Conservation (phyloP, 1,284 basidiomycete genomes). For the Ustilago hordei region DNA sequence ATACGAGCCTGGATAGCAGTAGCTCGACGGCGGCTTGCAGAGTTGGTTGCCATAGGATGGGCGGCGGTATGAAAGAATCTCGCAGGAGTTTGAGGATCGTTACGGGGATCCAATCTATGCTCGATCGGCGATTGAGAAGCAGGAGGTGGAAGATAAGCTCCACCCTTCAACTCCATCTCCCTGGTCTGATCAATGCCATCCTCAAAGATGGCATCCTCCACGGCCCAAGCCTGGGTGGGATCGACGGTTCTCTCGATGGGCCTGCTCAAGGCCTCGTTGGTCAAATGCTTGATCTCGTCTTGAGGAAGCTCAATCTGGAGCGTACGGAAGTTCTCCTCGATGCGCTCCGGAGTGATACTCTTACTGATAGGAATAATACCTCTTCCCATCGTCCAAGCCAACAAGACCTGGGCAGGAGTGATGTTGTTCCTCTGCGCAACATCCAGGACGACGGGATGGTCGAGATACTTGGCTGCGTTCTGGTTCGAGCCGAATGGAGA, state of each 20-base stretch:
- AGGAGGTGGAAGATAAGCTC: conserved; percentile 46
- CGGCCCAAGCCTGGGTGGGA: conserved; percentile 59
- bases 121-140: conserved; percentile 54
- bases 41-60: conserved; percentile 33
- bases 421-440: conserved; percentile 60
- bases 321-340: conserved; percentile 59
- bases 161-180: conserved; percentile 55
- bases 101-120: conserved; percentile 62
- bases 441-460: conserved; percentile 55
- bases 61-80: conserved; percentile 47
- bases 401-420: conserved; percentile 59
- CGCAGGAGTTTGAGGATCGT: conserved; percentile 45
- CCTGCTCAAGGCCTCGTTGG: conserved; percentile 53
- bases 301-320: conserved; percentile 48
- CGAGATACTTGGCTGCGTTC: conserved; percentile 53
- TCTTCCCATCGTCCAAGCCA: conserved; percentile 58
- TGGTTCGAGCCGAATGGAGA: conserved; percentile 60
- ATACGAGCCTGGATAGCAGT: conserved; percentile 50
- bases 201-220: conserved; percentile 62
- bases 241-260: conserved; percentile 61
- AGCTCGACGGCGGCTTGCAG: conserved; percentile 31
- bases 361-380: conserved; percentile 61
- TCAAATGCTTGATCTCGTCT: conserved; percentile 60
- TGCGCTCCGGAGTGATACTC: conserved; percentile 47
- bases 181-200: conserved; percentile 60